Base-by-base conservation (phyloP, 2,329 filamentous ascomycete species). In the Xylariaceae sp. region DNA sequence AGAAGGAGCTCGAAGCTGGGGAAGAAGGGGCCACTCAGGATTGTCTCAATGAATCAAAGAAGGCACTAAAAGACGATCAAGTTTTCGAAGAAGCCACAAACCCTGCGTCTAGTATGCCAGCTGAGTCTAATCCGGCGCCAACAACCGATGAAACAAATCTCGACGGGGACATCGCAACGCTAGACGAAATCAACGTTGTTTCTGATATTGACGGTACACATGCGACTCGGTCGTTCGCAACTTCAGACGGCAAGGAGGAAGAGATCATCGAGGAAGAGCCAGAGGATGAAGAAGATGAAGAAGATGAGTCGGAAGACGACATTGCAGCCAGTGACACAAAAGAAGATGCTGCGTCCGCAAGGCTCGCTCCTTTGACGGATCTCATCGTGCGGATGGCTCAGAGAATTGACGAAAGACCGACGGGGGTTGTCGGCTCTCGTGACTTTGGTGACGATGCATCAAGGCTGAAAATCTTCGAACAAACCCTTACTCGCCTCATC, bases 371-470 rank as follows among this genome's bases (percentile, higher is more conserved):
- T 14, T 49, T 69, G 28, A 68, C 63, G 38, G 75, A 81, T 45
- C 70, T 83, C 19, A 80, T 84, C 49, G 65, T 81, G 44, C 74
- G 71, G 54, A 74, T 81, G 50, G 76, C 79, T 1, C 70, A 73
- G 22, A 71, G 71, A 42, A 70, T 79, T 12, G 74, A 79, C 22
- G 68, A 72, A 19, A 58, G 53, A 31, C 31, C 51, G 12, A 19
- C 45, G 12, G 50, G 59, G 4, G 54, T 58, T 19, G 55, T 62
- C 33, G 55, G 62, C 17, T 60, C 61, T 22, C 62, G 68, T 9
- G 61, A 61, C 14, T 53, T 57, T 6, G 31, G 56, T 13, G 60
- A 65, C 9, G 66, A 73, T 51, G 63, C 64, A 22, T 67, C 69
- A 7, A 76, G 76, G 53, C 66, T 82, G 17, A 70, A 72, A 52